phyloP scores from a whole-genome alignment of 345 rosid species.

The Lepidium didymum region DNA sequence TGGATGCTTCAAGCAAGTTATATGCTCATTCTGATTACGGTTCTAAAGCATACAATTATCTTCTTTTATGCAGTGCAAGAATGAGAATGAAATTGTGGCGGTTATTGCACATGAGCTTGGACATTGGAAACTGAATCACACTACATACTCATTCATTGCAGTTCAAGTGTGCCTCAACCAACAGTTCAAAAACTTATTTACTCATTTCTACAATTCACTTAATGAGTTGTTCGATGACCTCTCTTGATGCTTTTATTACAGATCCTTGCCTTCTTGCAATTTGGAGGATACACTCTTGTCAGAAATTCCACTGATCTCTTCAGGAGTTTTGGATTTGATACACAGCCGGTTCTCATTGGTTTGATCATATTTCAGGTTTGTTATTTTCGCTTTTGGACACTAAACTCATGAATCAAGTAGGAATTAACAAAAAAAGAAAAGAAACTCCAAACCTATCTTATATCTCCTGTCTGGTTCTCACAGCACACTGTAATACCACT shows the following conservation, averaged over 20 bases:
- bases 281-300: conserved; percentile 96
- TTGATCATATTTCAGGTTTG: conserved; percentile 94
- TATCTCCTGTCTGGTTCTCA: conserved; percentile 15
- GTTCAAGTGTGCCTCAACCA: conserved; percentile 54
- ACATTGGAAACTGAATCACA: conserved; percentile 98
- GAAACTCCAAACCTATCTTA: neutral
- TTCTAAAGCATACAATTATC: neutral
- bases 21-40: neutral
- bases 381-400: neutral
- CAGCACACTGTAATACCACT: conserved; percentile 94
- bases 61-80: conserved; percentile 60
- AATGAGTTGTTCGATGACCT: neutral
- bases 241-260: conserved; percentile 24
- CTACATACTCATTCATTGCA: conserved; percentile 81
- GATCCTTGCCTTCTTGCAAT: conserved; percentile 87
- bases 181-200: neutral
- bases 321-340: conserved; percentile 90
- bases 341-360: conserved; percentile 90
- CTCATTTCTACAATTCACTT: neutral
- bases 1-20: neutral
- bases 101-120: conserved; percentile 98
- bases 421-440: too few species aligned
- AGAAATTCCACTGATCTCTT: conserved; percentile 94
- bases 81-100: conserved; percentile 91
- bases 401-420: neutral